Evolutionary conservation across 768 basidiomycete species (phyloP).

Genomic region (Auricularia auricula-judae): DNA sequence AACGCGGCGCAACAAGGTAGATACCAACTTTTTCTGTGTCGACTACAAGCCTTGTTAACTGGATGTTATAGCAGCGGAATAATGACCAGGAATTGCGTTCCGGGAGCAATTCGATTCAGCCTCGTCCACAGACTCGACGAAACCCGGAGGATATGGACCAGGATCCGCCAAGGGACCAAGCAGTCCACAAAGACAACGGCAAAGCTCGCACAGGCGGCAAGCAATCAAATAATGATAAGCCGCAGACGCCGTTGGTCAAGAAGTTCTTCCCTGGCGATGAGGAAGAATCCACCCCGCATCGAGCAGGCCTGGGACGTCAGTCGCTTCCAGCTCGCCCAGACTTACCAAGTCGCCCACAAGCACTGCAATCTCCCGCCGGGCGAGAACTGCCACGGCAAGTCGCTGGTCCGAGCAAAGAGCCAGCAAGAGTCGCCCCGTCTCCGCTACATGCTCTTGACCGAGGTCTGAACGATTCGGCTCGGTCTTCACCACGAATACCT

Average conservation of each 20-base stretch:
- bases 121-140: neutral
- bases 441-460: too few relatives aligned
- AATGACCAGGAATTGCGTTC: neutral
- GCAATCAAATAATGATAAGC: neutral
- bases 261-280: constrained; percentile 80
- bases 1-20: neutral
- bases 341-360: too few relatives aligned
- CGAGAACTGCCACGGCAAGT: too few relatives aligned
- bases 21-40: neutral
- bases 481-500: too few relatives aligned
- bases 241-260: constrained; percentile 29
- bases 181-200: neutral
- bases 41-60: neutral
- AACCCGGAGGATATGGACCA: neutral
- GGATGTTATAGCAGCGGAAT: neutral
- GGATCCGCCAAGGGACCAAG: neutral
- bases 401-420: too few relatives aligned
- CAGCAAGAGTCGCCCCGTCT: too few relatives aligned
- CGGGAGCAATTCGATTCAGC: neutral
- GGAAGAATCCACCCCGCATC: constrained; percentile 42
- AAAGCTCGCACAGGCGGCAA: neutral
- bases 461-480: too few relatives aligned
- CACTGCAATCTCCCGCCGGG: too few relatives aligned
- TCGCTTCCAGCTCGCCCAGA: too few relatives aligned
- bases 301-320: neutral